These are phyloP conservation scores for Phytopythium sindhum DNA, from an alignment of 352 stramenopile genomes.

Conservation along the genomic window DNA sequence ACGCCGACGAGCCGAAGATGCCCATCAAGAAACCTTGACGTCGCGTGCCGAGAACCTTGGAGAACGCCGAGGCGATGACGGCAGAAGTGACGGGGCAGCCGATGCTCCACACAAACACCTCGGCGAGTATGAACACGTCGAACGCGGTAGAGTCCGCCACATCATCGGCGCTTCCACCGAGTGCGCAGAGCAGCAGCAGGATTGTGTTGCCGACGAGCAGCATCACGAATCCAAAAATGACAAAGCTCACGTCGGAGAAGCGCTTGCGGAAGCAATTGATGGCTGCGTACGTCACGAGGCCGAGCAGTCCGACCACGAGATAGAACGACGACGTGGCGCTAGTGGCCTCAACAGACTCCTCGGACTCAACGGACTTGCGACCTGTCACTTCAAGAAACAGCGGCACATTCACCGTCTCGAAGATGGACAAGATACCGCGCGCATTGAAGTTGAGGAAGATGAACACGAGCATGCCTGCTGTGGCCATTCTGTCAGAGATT, in stretches of 20 bases:
- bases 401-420: constrained; percentile 70
- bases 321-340: constrained; percentile 44
- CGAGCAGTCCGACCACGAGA: constrained; percentile 48
- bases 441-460: constrained; percentile 68
- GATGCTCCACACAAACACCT: constrained; percentile 64
- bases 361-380: constrained; percentile 19
- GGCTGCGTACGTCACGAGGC: constrained; percentile 35
- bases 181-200: constrained; percentile 27
- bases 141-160: constrained; percentile 15
- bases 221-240: constrained; percentile 48
- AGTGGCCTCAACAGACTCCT: constrained; percentile 21
- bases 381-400: constrained; percentile 46
- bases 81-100: constrained; percentile 51
- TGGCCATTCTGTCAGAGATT: constrained; percentile 32
- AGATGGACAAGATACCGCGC: constrained; percentile 61
- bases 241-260: constrained; percentile 35
- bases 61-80: constrained; percentile 55
- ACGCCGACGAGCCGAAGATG: constrained; percentile 55
- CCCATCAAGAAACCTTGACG: constrained; percentile 57
- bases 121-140: constrained; percentile 31
- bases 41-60: constrained; percentile 45
- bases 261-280: constrained; percentile 33
- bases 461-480: constrained; percentile 45
- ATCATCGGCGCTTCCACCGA: constrained; percentile 1
- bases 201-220: constrained; percentile 44